Conservation (phyloP, 2,329 filamentous ascomycete genomes). For the Nemania sp. region DNA sequence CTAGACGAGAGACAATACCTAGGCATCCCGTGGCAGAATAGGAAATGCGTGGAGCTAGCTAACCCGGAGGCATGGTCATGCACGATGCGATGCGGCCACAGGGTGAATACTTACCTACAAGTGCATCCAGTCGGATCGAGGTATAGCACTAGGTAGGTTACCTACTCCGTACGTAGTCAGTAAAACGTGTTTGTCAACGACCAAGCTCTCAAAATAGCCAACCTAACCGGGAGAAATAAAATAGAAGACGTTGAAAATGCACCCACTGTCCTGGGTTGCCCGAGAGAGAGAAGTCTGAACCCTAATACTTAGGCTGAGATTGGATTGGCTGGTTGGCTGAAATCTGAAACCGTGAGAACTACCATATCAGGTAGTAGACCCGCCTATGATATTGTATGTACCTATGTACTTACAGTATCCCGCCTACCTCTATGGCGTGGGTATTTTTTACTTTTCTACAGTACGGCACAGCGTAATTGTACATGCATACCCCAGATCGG, state of each 20-base stretch:
- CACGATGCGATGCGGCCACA: background rate
- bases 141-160: no score
- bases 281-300: background rate
- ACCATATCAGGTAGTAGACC: conserved; percentile 23
- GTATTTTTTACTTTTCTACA: no score
- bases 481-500: background rate
- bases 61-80: background rate
- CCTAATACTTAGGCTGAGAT: conserved; percentile 9
- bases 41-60: background rate
- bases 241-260: background rate
- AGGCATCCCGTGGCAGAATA: background rate
- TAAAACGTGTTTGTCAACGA: background rate
- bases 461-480: background rate
- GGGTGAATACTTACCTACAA: background rate
- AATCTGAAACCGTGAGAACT: conserved; percentile 32
- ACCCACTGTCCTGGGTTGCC: background rate
- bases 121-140: no score
- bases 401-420: no score
- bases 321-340: conserved; percentile 20
- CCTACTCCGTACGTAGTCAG: background rate
- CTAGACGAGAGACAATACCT: no score
- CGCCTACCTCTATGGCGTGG: no score
- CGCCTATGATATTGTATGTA: background rate
- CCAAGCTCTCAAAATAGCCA: conserved; percentile 21
- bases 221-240: no score